Conservation (phyloP, 2,329 filamentous ascomycete genomes). For the Cucurbitaria berberidis region DNA sequence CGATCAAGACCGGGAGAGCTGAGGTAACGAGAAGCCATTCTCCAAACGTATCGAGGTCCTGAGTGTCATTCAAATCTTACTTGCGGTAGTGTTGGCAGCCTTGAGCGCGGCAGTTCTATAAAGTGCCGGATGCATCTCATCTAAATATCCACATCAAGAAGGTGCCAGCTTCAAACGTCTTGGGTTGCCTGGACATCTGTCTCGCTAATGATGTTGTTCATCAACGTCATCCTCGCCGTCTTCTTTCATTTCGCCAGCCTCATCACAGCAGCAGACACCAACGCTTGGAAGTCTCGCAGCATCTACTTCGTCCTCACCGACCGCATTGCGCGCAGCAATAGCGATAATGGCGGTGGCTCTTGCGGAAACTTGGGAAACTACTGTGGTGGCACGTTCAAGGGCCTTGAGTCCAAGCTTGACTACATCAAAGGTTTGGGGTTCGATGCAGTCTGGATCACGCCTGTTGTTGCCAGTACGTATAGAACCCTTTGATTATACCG, state of each 20-base stretch:
- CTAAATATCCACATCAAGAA: conserved; percentile 1
- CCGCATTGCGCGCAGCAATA: conserved; percentile 43
- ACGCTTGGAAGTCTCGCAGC: conserved; percentile 46
- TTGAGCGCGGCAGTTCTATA: neutral
- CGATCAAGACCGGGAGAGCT: neutral
- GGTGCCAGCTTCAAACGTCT: neutral
- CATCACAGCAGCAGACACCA: conserved; percentile 37
- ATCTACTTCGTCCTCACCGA: conserved; percentile 49
- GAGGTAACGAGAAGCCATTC: no score
- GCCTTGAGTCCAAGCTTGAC: conserved; percentile 56
- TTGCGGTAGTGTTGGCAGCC: neutral
- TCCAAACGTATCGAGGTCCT: neutral
- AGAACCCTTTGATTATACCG: neutral
- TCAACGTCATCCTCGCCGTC: conserved; percentile 16
- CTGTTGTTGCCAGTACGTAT: conserved; percentile 39
- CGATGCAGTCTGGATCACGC: conserved; percentile 57
- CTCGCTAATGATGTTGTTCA: conserved; percentile 24
- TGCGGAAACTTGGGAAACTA: conserved; percentile 48
- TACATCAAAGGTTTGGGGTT: conserved; percentile 60
- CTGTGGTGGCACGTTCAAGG: conserved; percentile 60
- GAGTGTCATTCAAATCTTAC: neutral
- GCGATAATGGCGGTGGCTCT: conserved; percentile 37
- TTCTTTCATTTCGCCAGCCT: conserved; percentile 27
- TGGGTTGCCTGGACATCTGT: neutral
- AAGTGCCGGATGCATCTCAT: neutral